These are phyloP conservation scores for Monosporascus sp. DNA, from an alignment of 2,329 filamentous ascomycete genomes.

Conservation along the genomic window DNA sequence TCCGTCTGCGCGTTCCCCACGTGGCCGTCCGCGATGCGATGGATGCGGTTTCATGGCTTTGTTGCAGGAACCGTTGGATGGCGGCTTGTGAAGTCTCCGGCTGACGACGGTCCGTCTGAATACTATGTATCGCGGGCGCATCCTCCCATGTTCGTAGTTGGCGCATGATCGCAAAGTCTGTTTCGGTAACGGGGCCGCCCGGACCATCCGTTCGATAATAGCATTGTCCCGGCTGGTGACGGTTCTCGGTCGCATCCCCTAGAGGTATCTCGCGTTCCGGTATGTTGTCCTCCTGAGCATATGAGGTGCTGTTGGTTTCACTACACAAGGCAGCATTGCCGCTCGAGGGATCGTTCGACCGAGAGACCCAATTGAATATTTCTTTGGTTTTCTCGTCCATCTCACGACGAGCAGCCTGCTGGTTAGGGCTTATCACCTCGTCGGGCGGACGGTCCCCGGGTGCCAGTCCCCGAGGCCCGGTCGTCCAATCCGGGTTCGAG, in stretches of 20 bases:
- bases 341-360: constrained; percentile 15
- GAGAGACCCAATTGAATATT: constrained; percentile 46
- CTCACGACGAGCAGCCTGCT: constrained; percentile 37
- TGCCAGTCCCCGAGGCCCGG: constrained; percentile 42
- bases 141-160: constrained; percentile 45
- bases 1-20: constrained; percentile 63
- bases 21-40: constrained; percentile 61
- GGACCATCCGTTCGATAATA: constrained; percentile 38
- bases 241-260: constrained; percentile 46
- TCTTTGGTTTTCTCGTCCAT: constrained; percentile 42
- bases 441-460: constrained; percentile 38
- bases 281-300: constrained; percentile 29
- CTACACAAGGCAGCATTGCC: constrained; percentile 7
- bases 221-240: constrained; percentile 40
- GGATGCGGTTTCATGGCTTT: constrained; percentile 52
- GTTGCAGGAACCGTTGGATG: constrained; percentile 46
- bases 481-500: constrained; percentile 34
- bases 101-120: constrained; percentile 35
- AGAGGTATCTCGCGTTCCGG: constrained; percentile 38
- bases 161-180: constrained; percentile 46
- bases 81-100: constrained; percentile 48
- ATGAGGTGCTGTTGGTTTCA: constrained; percentile 5
- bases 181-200: constrained; percentile 35
- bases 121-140: constrained; percentile 41
- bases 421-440: constrained; percentile 45